Base-by-base conservation (phyloP, 257 asterid species). In the Solanum ossicruentum region DNA sequence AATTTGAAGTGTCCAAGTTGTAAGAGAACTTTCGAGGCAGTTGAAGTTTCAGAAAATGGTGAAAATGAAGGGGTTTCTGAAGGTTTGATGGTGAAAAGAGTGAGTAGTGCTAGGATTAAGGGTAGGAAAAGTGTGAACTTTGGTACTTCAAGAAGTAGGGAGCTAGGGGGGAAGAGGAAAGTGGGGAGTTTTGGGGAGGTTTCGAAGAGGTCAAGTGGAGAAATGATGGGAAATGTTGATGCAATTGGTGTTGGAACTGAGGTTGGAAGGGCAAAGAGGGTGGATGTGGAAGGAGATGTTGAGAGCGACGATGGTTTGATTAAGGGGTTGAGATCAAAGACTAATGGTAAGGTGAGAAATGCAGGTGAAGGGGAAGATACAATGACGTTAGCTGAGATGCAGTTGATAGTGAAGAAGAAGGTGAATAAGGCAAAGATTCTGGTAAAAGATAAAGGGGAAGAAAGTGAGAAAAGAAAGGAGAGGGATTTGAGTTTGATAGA, bases 331-430 rank as follows among this genome's bases (percentile, higher is more conserved):
- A 79, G 82, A 43, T 60, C 39, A 73, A 82, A 70, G 86, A 84
- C 36, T 60, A 75, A 79, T 75, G 84, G 58, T 69, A 89, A 70
- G 84, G 83, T 55, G 72, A 88, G 82, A 61, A 45, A 84, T 70
- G 86, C 86, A 75, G 88, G 10, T 56, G 77, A 61, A 20, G 85
- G 82, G 83, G 95, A 92, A 82, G 98, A 94, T 84, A 85, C 56
- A 70, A 93, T 94, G 97, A 93, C 99, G n/a, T 84, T 96, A 90
- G 92, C 94, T 36, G 91, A 96, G 90, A 90, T 96, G 94, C 93
- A 90, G 86, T 78, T 86, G 88, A 85, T 91, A 88, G 93, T 66
- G 61, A 92, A 87, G 90, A 93, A 89, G 84, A 82, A 87, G 79
- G 52, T 81, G 60, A 60, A 47, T 47, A 63, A 52, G 80, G 86